Conservation (phyloP, 2,329 filamentous ascomycete genomes). For the Exophiala aquamarina region DNA sequence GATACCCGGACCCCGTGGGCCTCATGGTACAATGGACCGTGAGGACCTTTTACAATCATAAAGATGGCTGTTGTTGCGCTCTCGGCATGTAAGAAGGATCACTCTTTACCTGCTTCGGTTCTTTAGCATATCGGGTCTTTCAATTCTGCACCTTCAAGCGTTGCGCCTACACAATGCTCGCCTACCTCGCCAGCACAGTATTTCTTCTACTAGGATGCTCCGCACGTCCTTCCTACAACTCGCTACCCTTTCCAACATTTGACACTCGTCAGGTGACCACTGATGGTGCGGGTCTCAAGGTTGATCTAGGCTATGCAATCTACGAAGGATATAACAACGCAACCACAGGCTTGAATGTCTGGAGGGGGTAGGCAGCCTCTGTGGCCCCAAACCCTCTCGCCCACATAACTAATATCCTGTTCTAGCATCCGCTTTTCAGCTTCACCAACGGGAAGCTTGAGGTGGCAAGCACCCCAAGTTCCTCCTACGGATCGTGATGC, state of each 20-base stretch:
- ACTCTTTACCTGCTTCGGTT: no score
- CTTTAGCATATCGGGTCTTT: no score
- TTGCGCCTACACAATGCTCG: no score
- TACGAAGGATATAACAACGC: slow-evolving; percentile 47
- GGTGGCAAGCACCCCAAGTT: slow-evolving; percentile 36
- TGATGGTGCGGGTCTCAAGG: slow-evolving; percentile 25
- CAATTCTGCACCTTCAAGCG: no score
- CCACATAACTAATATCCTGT: slow-evolving; percentile 11
- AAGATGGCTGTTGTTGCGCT: no score
- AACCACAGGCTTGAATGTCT: slow-evolving; percentile 43
- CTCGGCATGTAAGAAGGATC: no score
- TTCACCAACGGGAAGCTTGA: slow-evolving; percentile 33
- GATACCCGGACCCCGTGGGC: no score
- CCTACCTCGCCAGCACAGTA: no score
- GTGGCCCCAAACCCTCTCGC: neutral
- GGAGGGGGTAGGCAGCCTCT: slow-evolving; percentile 42
- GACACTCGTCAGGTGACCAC: slow-evolving; percentile 7
- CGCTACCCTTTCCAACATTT: slow-evolving; percentile 9
- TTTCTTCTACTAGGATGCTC: no score
- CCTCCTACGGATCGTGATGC: slow-evolving; percentile 29
- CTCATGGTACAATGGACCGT: no score
- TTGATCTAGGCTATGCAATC: slow-evolving; percentile 48
- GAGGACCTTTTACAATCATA: no score
- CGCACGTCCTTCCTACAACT: slow-evolving; percentile 4
- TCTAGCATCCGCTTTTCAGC: slow-evolving; percentile 38